Percentiles rank a stretch among this genome's conserved stretches.
Conservation (phyloP, 1,284 basidiomycete genomes). For the Ceratobasidium theobromae region DNA sequence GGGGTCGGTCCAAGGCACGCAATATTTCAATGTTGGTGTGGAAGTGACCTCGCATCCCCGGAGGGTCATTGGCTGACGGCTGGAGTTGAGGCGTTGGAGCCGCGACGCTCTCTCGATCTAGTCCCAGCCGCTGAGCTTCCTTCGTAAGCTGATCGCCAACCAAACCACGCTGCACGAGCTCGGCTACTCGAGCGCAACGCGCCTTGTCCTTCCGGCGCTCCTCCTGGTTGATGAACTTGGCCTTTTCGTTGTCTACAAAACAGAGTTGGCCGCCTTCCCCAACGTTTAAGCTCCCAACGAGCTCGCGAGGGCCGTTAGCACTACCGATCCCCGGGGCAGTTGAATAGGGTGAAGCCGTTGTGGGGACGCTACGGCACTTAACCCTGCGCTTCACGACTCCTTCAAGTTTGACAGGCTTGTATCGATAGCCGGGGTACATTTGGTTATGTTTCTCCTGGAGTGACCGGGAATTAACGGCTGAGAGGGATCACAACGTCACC, state of each 20-base stretch:
- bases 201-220: conserved; percentile 20
- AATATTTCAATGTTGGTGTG: conserved; percentile 16
- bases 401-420: conserved; percentile 31
- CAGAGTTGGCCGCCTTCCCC: background rate
- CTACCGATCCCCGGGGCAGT: conserved; percentile 9
- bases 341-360: background rate
- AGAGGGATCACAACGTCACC: background rate
- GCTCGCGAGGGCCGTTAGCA: background rate
- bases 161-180: conserved; percentile 8
- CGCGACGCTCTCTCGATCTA: conserved; percentile 21
- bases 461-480: background rate
- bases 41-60: conserved; percentile 9
- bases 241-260: background rate
- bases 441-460: conserved; percentile 40
- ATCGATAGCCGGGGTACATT: conserved; percentile 39
- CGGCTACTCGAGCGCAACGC: conserved; percentile 15
- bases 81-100: background rate
- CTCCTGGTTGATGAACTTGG: conserved; percentile 16
- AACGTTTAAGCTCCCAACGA: background rate
- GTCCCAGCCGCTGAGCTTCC: conserved; percentile 17
- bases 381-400: conserved; percentile 24
- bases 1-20: background rate
- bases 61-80: background rate
- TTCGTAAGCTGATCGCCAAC: conserved; percentile 14
- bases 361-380: conserved; percentile 13